These are phyloP conservation scores for Fusarium odoratissimum DNA, from an alignment of 2,329 filamentous ascomycete genomes.

Conservation along the genomic window DNA sequence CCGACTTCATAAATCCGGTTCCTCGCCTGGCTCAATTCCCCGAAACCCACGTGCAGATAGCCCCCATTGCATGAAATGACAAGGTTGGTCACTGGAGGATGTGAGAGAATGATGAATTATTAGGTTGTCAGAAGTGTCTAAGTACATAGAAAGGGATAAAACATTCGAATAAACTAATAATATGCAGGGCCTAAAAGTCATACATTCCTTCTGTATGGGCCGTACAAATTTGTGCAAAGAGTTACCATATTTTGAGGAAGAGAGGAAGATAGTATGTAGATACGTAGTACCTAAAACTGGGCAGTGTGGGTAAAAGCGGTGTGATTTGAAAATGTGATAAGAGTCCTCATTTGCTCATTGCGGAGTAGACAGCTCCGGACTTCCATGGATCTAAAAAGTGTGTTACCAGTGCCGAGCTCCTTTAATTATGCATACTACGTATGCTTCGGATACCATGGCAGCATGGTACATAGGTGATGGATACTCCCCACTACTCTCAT, in stretches of 20 bases:
- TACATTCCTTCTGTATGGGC: neutral
- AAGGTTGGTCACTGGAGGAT: neutral
- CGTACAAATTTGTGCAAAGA: neutral
- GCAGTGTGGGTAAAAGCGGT: conserved; percentile 17
- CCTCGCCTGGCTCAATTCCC: neutral
- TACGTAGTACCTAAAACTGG: neutral
- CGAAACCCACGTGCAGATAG: conserved; percentile 9
- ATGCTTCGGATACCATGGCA: neutral
- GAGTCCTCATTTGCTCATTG: conserved; percentile 6
- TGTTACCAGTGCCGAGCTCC: conserved; percentile 1
- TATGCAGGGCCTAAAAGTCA: too few relatives aligned
- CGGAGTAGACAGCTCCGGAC: neutral
- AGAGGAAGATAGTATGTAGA: neutral
- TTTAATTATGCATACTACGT: conserved; percentile 6
- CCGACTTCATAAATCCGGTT: neutral
- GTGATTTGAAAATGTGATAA: conserved; percentile 24
- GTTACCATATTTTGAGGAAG: neutral
- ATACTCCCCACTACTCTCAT: neutral
- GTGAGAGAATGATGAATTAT: neutral
- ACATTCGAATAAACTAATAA: neutral
- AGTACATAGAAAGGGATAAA: neutral
- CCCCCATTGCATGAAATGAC: neutral
- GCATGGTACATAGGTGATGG: neutral
- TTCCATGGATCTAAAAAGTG: conserved; percentile 13
- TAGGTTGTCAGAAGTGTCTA: neutral